Evolutionary conservation across 2,329 filamentous ascomycete species (phyloP), one percentile per base, ranked within the genome.

Genomic region (Apiospora malaysiana): DNA sequence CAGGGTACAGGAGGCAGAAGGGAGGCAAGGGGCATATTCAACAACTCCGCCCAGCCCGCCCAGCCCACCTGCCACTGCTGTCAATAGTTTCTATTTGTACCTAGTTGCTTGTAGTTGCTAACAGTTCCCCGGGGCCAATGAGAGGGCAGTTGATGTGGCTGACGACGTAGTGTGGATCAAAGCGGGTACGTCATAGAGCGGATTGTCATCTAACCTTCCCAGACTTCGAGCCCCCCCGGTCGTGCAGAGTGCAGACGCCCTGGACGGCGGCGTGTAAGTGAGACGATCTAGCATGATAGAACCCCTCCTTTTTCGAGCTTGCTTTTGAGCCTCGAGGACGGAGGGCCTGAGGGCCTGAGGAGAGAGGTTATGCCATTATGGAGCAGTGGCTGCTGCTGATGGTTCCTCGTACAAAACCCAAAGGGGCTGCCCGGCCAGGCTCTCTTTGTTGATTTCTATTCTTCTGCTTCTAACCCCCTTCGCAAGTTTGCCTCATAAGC

Each of bases 281-380:
- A 63, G 56, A 63, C 56, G 56, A 63, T 63, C 32, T 63, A 63
- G 56, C 21, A 63, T 63, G 56, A 63, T 63, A 63, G 56, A 40
- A n/a, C 56, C 56, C 56, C 56, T 63, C 56, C 56, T 63, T 63
- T 63, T 40, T 59, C 14, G 10, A 40, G 18, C 32, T n/a, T 47
- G 56, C 56, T 10, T n/a, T 40, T 40, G 32, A 63, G 56, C 32
- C 18, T n/a, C 32, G 32, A 40, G 12, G 32, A 32, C 32, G 32
- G 32, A 32, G 32, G 5, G 27, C 32, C 14, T n/a, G n/a, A n/a
- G n/a, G n/a, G n/a, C n/a, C n/a, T n/a, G n/a, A n/a, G n/a, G n/a
- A n/a, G n/a, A n/a, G n/a, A n/a, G n/a, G n/a, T n/a, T n/a, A n/a
- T n/a, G n/a, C n/a, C n/a, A n/a, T n/a, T 59, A 63, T 37, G 56